Percentiles rank a stretch among this genome's conserved stretches.
These are phyloP conservation scores for Magnolia kwangsiensis DNA, from an alignment of 164 flowering plant genomes.

Conservation along the genomic window DNA sequence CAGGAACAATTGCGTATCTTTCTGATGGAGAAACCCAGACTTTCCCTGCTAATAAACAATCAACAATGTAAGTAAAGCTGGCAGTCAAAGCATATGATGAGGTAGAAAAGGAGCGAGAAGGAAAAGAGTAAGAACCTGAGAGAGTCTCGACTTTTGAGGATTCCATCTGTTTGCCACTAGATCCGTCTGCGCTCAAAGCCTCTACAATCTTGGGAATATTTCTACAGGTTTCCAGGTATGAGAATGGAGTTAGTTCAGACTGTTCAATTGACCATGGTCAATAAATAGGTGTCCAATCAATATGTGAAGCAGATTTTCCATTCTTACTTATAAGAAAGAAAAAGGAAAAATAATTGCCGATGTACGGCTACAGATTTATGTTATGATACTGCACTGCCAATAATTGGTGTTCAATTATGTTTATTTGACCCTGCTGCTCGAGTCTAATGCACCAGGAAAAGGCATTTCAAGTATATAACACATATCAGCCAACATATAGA, in stretches of 20 bases:
- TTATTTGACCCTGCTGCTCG: neutral
- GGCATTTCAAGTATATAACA: neutral
- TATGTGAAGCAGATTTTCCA: neutral
- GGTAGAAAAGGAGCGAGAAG: neutral
- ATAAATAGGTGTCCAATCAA: neutral
- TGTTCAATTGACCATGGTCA: neutral
- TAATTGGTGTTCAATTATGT: neutral
- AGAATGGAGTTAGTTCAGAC: slow-evolving; percentile 1
- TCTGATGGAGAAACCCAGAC: slow-evolving; percentile 64
- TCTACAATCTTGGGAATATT: slow-evolving; percentile 73
- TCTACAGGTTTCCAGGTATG: slow-evolving; percentile 30
- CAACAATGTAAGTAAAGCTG: neutral
- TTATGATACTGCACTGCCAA: neutral
- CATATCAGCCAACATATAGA: no score
- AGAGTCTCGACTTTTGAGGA: slow-evolving; percentile 53
- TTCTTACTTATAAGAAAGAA: neutral
- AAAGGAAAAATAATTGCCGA: no score
- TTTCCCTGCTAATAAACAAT: slow-evolving; percentile 47
- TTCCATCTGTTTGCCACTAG: slow-evolving; percentile 57
- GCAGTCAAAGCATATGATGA: neutral
- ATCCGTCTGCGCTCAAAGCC: slow-evolving; percentile 81
- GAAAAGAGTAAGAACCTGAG: slow-evolving; percentile 41
- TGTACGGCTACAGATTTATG: neutral
- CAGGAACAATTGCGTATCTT: slow-evolving; percentile 96
- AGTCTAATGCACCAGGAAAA: neutral